Evolutionary conservation across 768 basidiomycete species (phyloP).

Genomic region (Termitomyces sp.): DNA sequence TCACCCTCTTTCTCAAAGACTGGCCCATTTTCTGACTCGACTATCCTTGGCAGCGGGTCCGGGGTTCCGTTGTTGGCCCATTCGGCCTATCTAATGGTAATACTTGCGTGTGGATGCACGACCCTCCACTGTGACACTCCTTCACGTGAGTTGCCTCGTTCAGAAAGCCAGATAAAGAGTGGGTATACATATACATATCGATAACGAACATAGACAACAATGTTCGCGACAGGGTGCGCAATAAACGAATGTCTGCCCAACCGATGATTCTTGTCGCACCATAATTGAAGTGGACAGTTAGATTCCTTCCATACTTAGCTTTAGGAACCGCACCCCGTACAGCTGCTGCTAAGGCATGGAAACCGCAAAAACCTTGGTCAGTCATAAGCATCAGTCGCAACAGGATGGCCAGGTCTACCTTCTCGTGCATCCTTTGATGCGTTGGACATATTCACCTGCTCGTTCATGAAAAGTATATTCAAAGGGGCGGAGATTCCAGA

Average conservation of each 20-base stretch:
- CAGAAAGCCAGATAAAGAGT: not conserved
- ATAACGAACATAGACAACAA: not conserved
- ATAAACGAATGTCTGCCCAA: not conserved
- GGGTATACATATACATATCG: not conserved
- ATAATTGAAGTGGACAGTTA: not conserved
- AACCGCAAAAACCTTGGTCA: not conserved
- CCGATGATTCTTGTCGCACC: not conserved
- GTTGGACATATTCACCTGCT: not conserved
- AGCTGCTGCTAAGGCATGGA: not conserved
- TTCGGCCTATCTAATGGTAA: not conserved
- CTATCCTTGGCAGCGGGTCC: not conserved
- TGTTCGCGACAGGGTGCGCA: not conserved
- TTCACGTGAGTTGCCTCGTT: not conserved
- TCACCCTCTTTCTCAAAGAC: not conserved
- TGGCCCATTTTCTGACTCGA: not conserved
- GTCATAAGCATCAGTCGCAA: not conserved
- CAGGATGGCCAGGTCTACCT: not conserved
- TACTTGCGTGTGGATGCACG: not conserved
- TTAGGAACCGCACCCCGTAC: not conserved
- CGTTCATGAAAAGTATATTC: not conserved
- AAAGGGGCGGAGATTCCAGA: not conserved
- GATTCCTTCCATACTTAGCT: not conserved
- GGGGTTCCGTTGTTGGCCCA: slow-evolving; percentile 2
- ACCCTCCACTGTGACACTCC: no score
- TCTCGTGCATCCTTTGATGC: not conserved